Evolutionary conservation across 306 rosid genomes (phyloP), one percentile per base, ranked within the genome.

Genomic region (Alnus glutinosa): DNA sequence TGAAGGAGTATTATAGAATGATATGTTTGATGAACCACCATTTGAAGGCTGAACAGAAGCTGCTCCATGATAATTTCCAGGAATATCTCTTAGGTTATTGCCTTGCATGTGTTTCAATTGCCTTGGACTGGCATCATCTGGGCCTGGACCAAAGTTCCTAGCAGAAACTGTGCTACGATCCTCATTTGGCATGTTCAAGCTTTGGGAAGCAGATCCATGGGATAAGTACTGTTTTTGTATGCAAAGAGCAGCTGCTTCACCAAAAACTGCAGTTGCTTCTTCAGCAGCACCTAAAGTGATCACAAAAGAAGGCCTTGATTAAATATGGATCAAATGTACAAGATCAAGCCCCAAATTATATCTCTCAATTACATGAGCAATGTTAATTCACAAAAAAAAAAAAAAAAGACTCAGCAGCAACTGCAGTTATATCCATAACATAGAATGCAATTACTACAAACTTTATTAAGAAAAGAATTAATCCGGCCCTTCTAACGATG

Each of bases 1-100:
- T 59, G 98, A 93, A 78, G 98, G 98, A 23, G 99, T 96, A 79
- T 88, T 90, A 87, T 90, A 96, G 88, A 90, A 96, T 68, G 94
- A 83, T 63, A 86, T 47, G 85, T 85, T 89, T 62, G 97, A 87
- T 55, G 85, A 82, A 77, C 91, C 86, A 37, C 93, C 90, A 85
- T 87, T 88, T 68, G 77, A 30, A 81, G 86, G 80, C 79, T 91
- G 98, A 83, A 82, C 68, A 44, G 86, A 77, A 84, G 90, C 83
- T 77, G 78, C 75, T 57, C 92, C 92, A 37, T 90, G 92, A 80
- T 89, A 88, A 84, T 81, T 91, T 70, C 97, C 94, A 76, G 91
- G 88, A 77, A 88, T 71, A 80, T 96, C 99, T 85, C 91, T 93
- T 74, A 82, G 75, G 73, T 75, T 89, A 83, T 84, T 87, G 77